These are phyloP conservation scores for Pseudogymnoascus sp. DNA, from an alignment of 2,329 filamentous ascomycete species.

Conservation along the genomic window DNA sequence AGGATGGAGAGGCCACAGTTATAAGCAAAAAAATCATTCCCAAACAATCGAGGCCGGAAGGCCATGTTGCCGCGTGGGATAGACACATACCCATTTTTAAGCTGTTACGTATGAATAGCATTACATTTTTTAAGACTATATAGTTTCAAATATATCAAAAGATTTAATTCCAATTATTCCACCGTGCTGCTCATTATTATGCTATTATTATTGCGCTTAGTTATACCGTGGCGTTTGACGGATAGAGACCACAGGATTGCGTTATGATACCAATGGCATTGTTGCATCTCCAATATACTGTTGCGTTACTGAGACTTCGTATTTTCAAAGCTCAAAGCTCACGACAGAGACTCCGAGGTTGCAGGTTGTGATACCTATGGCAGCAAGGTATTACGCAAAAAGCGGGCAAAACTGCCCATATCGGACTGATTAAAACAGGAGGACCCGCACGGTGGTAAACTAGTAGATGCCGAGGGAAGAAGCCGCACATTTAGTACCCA, in stretches of 20 bases:
- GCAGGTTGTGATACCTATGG: neutral
- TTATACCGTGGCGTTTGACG: neutral
- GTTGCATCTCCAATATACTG: neutral
- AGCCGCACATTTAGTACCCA: neutral
- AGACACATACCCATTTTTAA: neutral
- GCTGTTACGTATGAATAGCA: neutral
- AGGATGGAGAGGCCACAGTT: slow-evolving; percentile 16
- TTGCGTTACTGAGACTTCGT: neutral
- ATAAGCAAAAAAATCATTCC: neutral
- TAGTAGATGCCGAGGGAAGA: neutral
- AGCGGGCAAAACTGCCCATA: neutral
- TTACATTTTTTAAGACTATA: neutral
- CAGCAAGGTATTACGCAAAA: neutral
- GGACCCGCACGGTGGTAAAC: neutral
- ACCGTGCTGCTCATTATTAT: neutral
- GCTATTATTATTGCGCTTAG: neutral
- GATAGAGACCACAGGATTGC: neutral
- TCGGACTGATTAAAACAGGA: neutral
- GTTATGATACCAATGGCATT: neutral
- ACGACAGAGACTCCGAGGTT: neutral
- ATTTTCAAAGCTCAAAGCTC: neutral
- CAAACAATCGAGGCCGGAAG: neutral
- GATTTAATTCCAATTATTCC: neutral
- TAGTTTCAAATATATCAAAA: neutral
- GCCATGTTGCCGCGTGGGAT: neutral